Conservation (phyloP, 176 grass and related monocot species). For the Musa acuminata region DNA sequence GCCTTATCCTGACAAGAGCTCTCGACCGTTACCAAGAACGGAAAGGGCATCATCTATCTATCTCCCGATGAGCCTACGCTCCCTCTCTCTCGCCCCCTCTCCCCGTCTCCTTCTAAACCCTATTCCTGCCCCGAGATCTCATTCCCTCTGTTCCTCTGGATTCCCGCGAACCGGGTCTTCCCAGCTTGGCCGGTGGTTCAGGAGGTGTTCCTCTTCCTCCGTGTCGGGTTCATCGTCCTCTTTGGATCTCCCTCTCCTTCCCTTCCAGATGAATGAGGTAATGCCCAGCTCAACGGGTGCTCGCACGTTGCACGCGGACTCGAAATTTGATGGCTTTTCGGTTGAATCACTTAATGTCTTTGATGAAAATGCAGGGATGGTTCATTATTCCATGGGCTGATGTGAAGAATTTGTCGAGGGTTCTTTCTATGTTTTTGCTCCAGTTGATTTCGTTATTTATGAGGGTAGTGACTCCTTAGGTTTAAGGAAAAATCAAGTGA, state of each 20-base stretch:
- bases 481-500: background rate
- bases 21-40: background rate
- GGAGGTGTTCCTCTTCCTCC: slow-evolving; percentile 2
- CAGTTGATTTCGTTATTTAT: too few species aligned
- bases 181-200: background rate
- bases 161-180: slow-evolving; percentile 1
- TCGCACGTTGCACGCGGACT: too few species aligned
- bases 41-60: background rate
- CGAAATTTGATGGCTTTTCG: background rate
- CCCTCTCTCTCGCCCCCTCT: slow-evolving; percentile 11
- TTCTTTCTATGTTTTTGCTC: too few species aligned
- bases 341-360: too few species aligned
- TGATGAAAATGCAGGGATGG: background rate
- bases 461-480: too few species aligned
- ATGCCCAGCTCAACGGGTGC: background rate
- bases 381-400: background rate
- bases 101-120: slow-evolving; percentile 15
- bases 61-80: background rate
- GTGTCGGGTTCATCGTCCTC: slow-evolving; percentile 5
- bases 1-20: background rate
- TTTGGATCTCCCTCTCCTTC: slow-evolving; percentile 73
- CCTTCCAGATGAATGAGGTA: slow-evolving; percentile 66
- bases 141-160: slow-evolving; percentile 12
- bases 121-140: background rate
- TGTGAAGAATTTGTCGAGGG: background rate